Conservation (phyloP, 176 grass and related monocot genomes). For the Puccinellia tenuiflora region DNA sequence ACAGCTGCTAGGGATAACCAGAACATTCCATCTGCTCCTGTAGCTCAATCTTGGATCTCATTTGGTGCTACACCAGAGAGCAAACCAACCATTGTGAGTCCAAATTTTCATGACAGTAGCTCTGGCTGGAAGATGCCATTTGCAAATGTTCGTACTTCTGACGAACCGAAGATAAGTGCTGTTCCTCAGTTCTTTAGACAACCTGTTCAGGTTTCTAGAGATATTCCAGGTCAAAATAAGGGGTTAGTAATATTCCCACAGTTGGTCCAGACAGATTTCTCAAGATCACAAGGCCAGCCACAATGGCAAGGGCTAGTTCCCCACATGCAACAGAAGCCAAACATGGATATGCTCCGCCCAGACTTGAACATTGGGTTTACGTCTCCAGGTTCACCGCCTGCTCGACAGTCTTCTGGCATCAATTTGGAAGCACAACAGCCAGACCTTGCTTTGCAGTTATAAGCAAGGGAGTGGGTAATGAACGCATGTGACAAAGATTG, state of each 20-base stretch:
- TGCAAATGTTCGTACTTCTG: slow-evolving; percentile 32
- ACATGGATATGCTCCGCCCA: slow-evolving; percentile 68
- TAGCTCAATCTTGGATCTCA: slow-evolving; percentile 79
- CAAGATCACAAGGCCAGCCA: slow-evolving; percentile 53
- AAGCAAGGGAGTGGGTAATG: slow-evolving; percentile 18
- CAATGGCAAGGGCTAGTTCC: slow-evolving; percentile 76
- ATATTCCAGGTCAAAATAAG: slow-evolving; percentile 53
- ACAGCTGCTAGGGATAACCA: slow-evolving; percentile 59
- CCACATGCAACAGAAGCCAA: slow-evolving; percentile 63
- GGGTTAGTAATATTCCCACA: slow-evolving; percentile 75
- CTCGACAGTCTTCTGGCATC: slow-evolving; percentile 69
- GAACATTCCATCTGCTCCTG: slow-evolving; percentile 39
- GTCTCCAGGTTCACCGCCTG: slow-evolving; percentile 70
- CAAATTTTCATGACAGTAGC: slow-evolving; percentile 38
- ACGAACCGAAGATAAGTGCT: slow-evolving; percentile 32
- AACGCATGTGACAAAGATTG: slow-evolving; percentile 1
- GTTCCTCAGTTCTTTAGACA: slow-evolving; percentile 58
- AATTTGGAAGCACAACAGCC: slow-evolving; percentile 96
- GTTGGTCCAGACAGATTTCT: slow-evolving; percentile 62
- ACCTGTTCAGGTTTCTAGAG: slow-evolving; percentile 48
- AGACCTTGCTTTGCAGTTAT: slow-evolving; percentile 94
- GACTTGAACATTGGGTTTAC: slow-evolving; percentile 95
- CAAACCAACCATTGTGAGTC: slow-evolving; percentile 49
- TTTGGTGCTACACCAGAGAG: slow-evolving; percentile 56
- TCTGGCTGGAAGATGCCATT: slow-evolving; percentile 64